Evolutionary conservation across 495 filamentous ascomycete genomes (phyloP).

Genomic region (Podospora pseudoanserina): DNA sequence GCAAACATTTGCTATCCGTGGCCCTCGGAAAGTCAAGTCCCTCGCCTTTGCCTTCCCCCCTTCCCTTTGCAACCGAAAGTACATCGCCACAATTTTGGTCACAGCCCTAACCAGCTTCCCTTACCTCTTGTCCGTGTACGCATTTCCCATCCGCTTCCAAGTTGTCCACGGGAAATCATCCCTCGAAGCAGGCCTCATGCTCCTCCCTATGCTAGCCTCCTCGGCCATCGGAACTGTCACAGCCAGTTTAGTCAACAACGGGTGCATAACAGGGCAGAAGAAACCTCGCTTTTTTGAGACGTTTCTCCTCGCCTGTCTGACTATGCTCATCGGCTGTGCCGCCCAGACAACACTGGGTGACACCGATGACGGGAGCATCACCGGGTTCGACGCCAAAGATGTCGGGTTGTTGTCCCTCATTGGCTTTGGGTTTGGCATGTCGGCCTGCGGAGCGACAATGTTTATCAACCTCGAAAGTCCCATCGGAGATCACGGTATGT

Average conservation of each 20-base stretch:
- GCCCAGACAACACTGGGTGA: slow-evolving; percentile 33
- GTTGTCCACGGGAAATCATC: slow-evolving; percentile 50
- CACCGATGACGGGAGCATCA: slow-evolving; percentile 14
- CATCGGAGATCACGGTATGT: slow-evolving; percentile 36
- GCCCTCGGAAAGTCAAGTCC: background rate
- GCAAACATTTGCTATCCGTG: slow-evolving; percentile 33
- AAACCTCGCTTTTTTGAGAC: slow-evolving; percentile 36
- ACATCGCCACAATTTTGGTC: slow-evolving; percentile 36
- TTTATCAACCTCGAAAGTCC: slow-evolving; percentile 33
- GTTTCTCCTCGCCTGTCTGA: slow-evolving; percentile 28
- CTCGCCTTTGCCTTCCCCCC: slow-evolving; percentile 26
- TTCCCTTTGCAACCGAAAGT: slow-evolving; percentile 30
- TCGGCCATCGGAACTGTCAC: slow-evolving; percentile 44
- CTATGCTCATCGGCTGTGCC: slow-evolving; percentile 42
- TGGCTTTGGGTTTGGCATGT: slow-evolving; percentile 46
- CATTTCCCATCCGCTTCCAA: slow-evolving; percentile 57
- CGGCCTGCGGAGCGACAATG: slow-evolving; percentile 39
- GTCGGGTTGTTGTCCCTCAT: slow-evolving; percentile 45
- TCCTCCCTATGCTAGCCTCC: slow-evolving; percentile 55
- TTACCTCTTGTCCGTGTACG: slow-evolving; percentile 53
- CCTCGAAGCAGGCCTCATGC: slow-evolving; percentile 51
- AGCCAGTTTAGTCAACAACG: slow-evolving; percentile 35
- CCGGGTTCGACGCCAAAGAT: slow-evolving; percentile 32
- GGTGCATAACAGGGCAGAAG: slow-evolving; percentile 26
- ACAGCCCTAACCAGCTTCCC: slow-evolving; percentile 54